Percentiles rank a stretch among this genome's conserved stretches.
phyloP scores from a whole-genome alignment of 2,329 filamentous ascomycete species.

The Fusarium xylarioides region DNA sequence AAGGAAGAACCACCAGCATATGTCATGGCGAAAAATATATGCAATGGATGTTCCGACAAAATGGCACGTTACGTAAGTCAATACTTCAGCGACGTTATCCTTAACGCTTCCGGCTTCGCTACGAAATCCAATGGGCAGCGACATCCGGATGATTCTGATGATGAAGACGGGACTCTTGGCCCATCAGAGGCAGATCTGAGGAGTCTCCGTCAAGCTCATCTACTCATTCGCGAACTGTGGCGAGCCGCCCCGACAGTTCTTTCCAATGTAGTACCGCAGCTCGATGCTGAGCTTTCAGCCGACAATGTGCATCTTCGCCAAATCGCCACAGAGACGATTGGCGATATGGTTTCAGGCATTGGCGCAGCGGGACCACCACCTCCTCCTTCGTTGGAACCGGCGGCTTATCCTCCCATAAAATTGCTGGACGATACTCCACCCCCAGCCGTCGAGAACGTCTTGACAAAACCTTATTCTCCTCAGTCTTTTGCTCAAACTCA shows the following conservation, averaged over 20 bases:
- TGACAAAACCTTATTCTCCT: constrained; percentile 85
- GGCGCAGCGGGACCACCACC: constrained; percentile 88
- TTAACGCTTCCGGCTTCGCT: constrained; percentile 77
- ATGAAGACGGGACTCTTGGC: constrained; percentile 66
- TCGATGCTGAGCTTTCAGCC: constrained; percentile 90
- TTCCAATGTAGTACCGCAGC: constrained; percentile 90
- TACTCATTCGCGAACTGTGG: constrained; percentile 91
- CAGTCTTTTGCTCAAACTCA: constrained; percentile 91
- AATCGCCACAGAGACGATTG: constrained; percentile 91
- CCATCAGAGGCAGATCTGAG: constrained; percentile 85
- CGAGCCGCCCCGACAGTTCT: constrained; percentile 87
- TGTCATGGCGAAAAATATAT: constrained; percentile 95
- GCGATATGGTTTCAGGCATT: constrained; percentile 93
- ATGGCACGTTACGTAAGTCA: constrained; percentile 95
- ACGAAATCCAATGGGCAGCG: constrained; percentile 65
- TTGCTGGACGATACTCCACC: constrained; percentile 63
- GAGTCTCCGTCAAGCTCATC: constrained; percentile 89
- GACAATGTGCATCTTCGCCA: constrained; percentile 88
- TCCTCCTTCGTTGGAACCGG: constrained; percentile 76
- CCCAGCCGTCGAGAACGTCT: constrained; percentile 64
- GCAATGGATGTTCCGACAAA: constrained; percentile 87
- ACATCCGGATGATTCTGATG: constrained; percentile 70
- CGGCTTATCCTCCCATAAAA: constrained; percentile 82
- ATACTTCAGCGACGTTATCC: constrained; percentile 96
- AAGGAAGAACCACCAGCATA: constrained; percentile 94